These are phyloP conservation scores for Citrullus colocynthis DNA, from an alignment of 306 rosid species.

Conservation along the genomic window DNA sequence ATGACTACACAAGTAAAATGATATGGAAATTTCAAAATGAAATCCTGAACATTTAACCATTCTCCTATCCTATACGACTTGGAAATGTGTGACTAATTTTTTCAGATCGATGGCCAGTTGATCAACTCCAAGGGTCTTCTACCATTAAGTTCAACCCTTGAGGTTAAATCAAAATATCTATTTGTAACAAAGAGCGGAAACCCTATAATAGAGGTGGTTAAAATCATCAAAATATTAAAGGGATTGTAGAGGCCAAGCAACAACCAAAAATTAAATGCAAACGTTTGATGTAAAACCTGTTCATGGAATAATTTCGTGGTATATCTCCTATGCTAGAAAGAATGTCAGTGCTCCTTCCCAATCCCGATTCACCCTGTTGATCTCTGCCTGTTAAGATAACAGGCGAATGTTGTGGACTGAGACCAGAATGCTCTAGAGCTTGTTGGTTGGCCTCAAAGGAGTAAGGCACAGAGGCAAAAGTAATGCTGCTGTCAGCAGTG, in stretches of 20 bases:
- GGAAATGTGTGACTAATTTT: neutral
- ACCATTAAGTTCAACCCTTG: neutral
- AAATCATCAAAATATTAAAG: neutral
- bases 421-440: conserved; percentile 35
- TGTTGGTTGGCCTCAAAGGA: conserved; percentile 46
- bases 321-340: conserved; percentile 2
- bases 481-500: conserved; percentile 59
- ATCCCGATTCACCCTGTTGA: conserved; percentile 24
- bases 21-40: neutral
- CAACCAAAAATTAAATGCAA: neutral
- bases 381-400: conserved; percentile 18
- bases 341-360: conserved; percentile 21
- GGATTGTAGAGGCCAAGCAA: neutral
- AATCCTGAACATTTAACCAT: neutral
- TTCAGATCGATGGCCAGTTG: neutral
- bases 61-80: neutral
- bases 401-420: conserved; percentile 3
- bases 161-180: neutral
- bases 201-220: neutral
- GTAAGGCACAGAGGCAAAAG: conserved; percentile 41
- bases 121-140: neutral
- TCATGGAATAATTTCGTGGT: conserved; percentile 12
- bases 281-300: neutral
- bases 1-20: neutral
- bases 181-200: neutral